A percentile compares a stretch with the other conserved stretches of the same genome.
Conservation (phyloP, 106 monocot species). For the Dendrobium chrysotoxum region DNA sequence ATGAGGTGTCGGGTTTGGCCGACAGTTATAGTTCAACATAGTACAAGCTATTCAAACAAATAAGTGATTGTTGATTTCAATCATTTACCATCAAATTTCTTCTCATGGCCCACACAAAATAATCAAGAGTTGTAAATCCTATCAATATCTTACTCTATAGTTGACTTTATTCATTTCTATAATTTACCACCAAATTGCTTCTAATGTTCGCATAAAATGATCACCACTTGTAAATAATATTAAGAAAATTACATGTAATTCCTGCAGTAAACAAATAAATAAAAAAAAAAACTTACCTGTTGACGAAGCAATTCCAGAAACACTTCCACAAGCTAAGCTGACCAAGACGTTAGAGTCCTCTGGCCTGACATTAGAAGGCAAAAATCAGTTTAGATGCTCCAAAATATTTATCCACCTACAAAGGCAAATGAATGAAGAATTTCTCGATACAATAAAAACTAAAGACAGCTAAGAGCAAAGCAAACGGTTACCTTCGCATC, state of each 20-base stretch:
- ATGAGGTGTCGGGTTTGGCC: too few species aligned
- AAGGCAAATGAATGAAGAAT: constrained; percentile 1
- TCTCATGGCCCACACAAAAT: background rate
- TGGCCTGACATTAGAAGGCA: constrained; percentile 39
- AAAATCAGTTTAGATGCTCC: background rate
- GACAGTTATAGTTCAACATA: too few species aligned
- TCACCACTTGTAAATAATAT: background rate
- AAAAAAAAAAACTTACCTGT: constrained; percentile 39
- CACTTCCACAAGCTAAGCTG: constrained; percentile 72
- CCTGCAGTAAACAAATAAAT: too few species aligned
- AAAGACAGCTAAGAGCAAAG: background rate
- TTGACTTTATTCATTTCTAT: constrained; percentile 4
- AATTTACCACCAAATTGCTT: background rate
- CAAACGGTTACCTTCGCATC: constrained; percentile 40
- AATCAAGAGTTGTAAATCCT: background rate
- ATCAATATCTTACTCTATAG: background rate
- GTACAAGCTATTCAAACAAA: constrained; percentile 1
- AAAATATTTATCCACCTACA: background rate
- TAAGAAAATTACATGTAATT: background rate
- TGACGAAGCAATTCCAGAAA: constrained; percentile 86
- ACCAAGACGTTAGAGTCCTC: constrained; percentile 52
- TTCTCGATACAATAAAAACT: background rate
- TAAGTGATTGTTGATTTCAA: background rate
- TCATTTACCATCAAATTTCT: background rate
- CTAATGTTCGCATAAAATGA: background rate